Evolutionary conservation across 352 stramenopile genomes (phyloP), one percentile per base, ranked within the genome.

Genomic region (Pythium guiyangense): DNA sequence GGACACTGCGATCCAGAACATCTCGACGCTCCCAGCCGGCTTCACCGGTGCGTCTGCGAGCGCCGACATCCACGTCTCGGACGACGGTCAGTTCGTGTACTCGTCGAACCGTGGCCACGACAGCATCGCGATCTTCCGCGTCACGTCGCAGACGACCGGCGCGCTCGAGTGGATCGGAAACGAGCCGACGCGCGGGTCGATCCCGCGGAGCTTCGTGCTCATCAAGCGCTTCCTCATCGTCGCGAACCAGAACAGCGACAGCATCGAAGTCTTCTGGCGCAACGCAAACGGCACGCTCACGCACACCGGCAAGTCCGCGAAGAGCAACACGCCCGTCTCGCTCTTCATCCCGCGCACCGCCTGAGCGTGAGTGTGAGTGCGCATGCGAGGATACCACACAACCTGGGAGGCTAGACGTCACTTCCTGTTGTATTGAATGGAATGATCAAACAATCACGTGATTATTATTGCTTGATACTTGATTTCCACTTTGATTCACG

Each of bases 101-200:
- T 69, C 74, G 42, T 86, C 78, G 34, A 88, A 86, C 66, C 79
- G 79, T 37, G 71, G 69, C 26, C 76, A 89, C 54, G 59, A 89
- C 63, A 82, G 70, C 43, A 84, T 86, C 50, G 72, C 76, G 6
- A 81, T 84, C 9, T 89, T 84, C 57, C 49, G 64, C 46, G 66
- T 89, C 55, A 59, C 64, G 20, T 42, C 60, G 34, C 50, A 57
- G 9, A 48, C 20, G 6, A 35, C 4, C n/a, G 57, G 48, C 22
- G 22, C 18, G 1, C 44, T 67, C 50, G 42, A 59, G 58, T 15
- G 9, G 4, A 25, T 67, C 14, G 61, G 44, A 10, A 40, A 8
- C 25, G 51, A 63, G 49, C 35, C 43, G 6, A 57, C 64, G 42
- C 53, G 55, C 27, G 64, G 64, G 15, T 8, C 40, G 34, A 9